Conservation (phyloP, 1,284 basidiomycete genomes). For the Pseudomicrostroma phylloplanum region DNA sequence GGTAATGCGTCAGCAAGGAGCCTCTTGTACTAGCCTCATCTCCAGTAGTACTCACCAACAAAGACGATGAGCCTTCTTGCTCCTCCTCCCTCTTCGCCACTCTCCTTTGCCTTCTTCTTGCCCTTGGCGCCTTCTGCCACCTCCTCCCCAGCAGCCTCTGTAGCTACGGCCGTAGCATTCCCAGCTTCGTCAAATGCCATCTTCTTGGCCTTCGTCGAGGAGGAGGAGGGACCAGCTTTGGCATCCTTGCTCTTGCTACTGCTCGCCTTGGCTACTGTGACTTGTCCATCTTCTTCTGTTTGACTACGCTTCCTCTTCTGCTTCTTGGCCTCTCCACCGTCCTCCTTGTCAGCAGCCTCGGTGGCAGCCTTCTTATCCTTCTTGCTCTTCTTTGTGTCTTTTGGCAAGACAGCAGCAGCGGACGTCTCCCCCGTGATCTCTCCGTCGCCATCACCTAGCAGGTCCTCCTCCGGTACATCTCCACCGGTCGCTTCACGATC, state of each 20-base stretch:
- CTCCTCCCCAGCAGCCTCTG: constrained; percentile 1
- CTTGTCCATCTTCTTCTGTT: constrained; percentile 5
- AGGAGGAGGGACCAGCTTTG: constrained; percentile 8
- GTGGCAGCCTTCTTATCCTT: neutral
- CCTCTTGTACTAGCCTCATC: neutral
- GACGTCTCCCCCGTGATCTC: neutral
- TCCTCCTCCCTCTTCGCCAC: neutral
- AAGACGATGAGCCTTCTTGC: constrained; percentile 37
- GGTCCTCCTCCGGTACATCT: constrained; percentile 8
- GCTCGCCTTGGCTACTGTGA: constrained; percentile 12
- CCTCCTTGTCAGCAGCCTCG: constrained; percentile 5
- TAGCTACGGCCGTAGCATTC: constrained; percentile 16
- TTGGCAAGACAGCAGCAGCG: constrained; percentile 12
- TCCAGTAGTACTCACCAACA: constrained; percentile 21
- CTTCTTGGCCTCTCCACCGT: neutral
- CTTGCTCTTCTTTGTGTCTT: constrained; percentile 24
- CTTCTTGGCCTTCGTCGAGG: constrained; percentile 11
- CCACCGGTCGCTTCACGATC: too few relatives aligned
- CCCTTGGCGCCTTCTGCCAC: constrained; percentile 11
- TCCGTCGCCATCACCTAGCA: constrained; percentile 8
- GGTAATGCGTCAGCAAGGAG: neutral
- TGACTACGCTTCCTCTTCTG: constrained; percentile 5
- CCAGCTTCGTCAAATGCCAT: constrained; percentile 26
- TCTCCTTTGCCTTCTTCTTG: constrained; percentile 13
- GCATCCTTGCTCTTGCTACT: constrained; percentile 6